Base-by-base conservation (phyloP, 345 rosid genomes). In the Lagerstroemia speciosa region DNA sequence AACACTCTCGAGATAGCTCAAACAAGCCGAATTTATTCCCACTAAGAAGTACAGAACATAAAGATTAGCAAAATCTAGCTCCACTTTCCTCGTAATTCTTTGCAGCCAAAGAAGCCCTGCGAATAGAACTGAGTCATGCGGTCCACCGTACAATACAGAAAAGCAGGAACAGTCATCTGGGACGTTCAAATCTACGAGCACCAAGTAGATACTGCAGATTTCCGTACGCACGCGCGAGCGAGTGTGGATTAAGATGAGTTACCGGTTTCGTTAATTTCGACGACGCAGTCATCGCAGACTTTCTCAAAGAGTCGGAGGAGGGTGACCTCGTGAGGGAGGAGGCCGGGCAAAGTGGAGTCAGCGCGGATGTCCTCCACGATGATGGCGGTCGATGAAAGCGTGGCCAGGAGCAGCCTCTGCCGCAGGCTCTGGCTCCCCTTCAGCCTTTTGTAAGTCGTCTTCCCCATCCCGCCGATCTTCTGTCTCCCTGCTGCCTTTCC, bases 261-360 rank as follows among this genome's bases (percentile, higher is more conserved):
- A 91, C 97, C 98, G 1, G 98, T 88, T 68, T 88, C 96, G 73
- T 91, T 88, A 64, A 91, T 84, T 68, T 86, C 87, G 29, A 84
- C 72, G 68, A 70, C 50, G 67, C 91, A 83, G 76, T 89, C 96
- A 78, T 94, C 99, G 63, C 76, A 81, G 68, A 91, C 70, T 53
- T 64, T 76, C 64, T 91, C 96, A 55, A 91, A 70, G 66, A 91
- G 96, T 76, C 87, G 96, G 69, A 91, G 82, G 67, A 94, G 83
- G 77, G 92, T 85, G 74, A 91, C 71, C 83, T 94, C 95, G 65
- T 91, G 85, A 20, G 79, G 87, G 7, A 76, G 90, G 70, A 89
- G 96, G 57, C 98, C 96, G 2, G 99, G 96, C 64, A 82, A 66
- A 50, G 78, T 82, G 34, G 86, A 82, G 30, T 85, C 86, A 67